Evolutionary conservation across 352 stramenopile genomes (phyloP).

Genomic region (Phytophthora quininea): DNA sequence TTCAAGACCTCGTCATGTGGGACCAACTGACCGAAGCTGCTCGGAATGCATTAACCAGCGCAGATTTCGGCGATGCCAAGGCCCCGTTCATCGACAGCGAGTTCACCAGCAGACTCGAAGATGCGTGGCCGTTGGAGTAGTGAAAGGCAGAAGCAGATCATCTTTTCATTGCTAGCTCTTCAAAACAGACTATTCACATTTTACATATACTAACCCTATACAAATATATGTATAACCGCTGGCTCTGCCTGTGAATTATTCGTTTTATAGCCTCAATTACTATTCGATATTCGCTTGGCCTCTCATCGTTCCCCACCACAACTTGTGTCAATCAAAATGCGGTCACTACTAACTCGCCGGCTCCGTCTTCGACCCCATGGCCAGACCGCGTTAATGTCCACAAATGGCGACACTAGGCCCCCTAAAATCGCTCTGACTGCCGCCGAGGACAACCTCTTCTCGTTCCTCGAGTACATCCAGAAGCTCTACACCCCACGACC

Average conservation of each 20-base stretch:
- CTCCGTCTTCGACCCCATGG: conserved; percentile 23
- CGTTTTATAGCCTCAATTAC: too few species aligned
- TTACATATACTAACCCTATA: too few species aligned
- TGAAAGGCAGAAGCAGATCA: too few species aligned
- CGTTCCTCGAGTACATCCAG: conserved; percentile 79
- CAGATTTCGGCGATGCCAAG: conserved; percentile 19
- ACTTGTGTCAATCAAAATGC: conserved; percentile 4
- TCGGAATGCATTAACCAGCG: conserved; percentile 12
- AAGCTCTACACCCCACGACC: conserved; percentile 66
- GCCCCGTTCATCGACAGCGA: conserved; percentile 12
- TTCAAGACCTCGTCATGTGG: conserved; percentile 22
- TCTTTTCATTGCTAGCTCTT: too few species aligned
- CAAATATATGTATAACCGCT: too few species aligned
- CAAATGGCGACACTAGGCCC: too few species aligned
- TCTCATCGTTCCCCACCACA: too few species aligned
- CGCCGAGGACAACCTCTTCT: conserved; percentile 69
- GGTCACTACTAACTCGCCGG: conserved; percentile 24
- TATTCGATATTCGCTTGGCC: too few species aligned
- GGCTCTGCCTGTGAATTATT: too few species aligned
- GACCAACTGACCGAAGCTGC: conserved; percentile 18
- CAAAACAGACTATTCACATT: too few species aligned
- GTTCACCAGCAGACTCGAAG: conserved; percentile 18
- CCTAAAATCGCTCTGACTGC: conserved; percentile 59
- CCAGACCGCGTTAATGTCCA: too few species aligned
- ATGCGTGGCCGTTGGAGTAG: conserved; percentile 20